A percentile compares a stretch with the other conserved stretches of the same genome.
phyloP scores from a whole-genome alignment of 140 eudicot species.

The Erigeron philadelphicus region DNA sequence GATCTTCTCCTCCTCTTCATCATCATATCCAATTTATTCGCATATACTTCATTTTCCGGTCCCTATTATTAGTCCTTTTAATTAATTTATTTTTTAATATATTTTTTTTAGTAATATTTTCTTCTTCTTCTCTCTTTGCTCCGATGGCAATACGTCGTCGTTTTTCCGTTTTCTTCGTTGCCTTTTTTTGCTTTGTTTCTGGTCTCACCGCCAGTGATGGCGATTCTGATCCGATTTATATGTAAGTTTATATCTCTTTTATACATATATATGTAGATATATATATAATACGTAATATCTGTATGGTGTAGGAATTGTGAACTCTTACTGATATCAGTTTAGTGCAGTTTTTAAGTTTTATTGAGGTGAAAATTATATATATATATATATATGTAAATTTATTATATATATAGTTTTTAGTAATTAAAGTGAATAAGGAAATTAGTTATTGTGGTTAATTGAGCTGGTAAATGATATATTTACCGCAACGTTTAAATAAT shows the following conservation, averaged over 20 bases:
- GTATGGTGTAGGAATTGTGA: conserved; percentile 15
- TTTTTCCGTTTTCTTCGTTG: conserved; percentile 36
- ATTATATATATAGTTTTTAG: too few species aligned
- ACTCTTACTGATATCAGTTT: conserved; percentile 10
- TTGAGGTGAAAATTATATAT: conserved; percentile 5
- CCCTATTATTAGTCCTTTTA: not conserved
- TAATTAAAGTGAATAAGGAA: too few species aligned
- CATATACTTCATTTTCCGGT: conserved; percentile 3
- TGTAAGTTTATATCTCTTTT: conserved; percentile 36
- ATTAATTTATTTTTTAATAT: not conserved
- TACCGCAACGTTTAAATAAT: too few species aligned
- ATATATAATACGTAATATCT: not conserved
- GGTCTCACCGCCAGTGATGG: conserved; percentile 57
- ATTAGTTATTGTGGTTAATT: too few species aligned
- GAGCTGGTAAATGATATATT: too few species aligned
- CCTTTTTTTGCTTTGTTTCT: conserved; percentile 30
- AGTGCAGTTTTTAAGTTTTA: not conserved
- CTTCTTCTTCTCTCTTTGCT: not conserved
- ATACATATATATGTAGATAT: not conserved
- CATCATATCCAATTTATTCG: conserved; percentile 15
- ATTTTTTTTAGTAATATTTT: not conserved
- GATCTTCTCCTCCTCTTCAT: conserved; percentile 21
- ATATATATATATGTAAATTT: not conserved
- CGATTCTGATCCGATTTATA: conserved; percentile 77
- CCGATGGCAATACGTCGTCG: conserved; percentile 47